Evolutionary conservation across 164 flowering plant genomes (phyloP), one percentile per base, ranked within the genome.

Genomic region (Paratinospora sagittata): DNA sequence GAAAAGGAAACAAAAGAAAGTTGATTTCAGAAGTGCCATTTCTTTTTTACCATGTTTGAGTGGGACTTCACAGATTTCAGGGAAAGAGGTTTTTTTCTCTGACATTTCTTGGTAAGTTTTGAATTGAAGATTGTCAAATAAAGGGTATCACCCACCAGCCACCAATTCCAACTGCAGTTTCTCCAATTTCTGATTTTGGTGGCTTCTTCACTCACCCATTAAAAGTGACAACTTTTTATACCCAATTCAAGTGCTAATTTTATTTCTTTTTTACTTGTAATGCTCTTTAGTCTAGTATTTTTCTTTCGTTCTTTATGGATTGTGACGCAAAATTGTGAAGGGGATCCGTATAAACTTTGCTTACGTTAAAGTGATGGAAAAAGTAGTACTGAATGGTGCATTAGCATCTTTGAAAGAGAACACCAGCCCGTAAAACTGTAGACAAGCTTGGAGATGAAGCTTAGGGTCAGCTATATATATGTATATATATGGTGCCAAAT

Each of bases 351-450:
- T 55, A 55, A 55, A 3, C 61, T 55, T 55, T 55, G 61, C 61
- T 55, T 55, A 55, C 61, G 61, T 55, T 55, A 55, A 55, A 55
- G 61, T 19, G 61, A 55, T 55, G 24, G 61, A 55, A 21, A 55
- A 55, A 55, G 61, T 55, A 9, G 21, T 55, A 19, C 24, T 30
- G 34, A 30, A 55, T 55, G 19, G 9, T 19, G 61, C 61, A 55
- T 17, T 17, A 55, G 61, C 61, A 55, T 55, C 61, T n/a, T 55
- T 52, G 61, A 55, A 55, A 55, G 61, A 55, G 61, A 55, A 55
- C 61, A 55, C 55, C 61, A 55, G 23, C 17, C 61, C 24, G 24
- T 6, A 55, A n/a, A 16, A 55, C 61, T 55, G n/a, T 55, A 21
- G 61, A 55, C 26, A 55, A 55, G 61, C 24, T 55, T 55, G 6